Evolutionary conservation across 2,329 filamentous ascomycete species (phyloP).

Genomic region (Claviceps cyperi): DNA sequence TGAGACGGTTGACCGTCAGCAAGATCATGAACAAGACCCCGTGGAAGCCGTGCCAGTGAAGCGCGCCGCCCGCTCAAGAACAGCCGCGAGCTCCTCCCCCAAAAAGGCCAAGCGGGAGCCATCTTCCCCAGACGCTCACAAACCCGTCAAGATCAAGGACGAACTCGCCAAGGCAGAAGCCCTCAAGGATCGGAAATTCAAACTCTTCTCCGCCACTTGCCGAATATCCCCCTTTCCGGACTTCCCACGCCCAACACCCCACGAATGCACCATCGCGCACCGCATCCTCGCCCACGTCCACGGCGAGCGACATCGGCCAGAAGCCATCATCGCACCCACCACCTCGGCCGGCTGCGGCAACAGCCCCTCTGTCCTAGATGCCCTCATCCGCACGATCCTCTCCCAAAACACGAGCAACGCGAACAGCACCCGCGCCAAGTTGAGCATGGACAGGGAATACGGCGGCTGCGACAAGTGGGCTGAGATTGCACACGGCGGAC

Average conservation of each 20-base stretch:
- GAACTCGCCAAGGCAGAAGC: conserved; percentile 7
- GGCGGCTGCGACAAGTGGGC: conserved; percentile 29
- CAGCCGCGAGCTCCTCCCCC: background rate
- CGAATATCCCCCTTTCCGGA: conserved; percentile 49
- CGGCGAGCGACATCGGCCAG: conserved; percentile 47
- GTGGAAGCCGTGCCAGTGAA: background rate
- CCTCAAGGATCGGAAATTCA: conserved; percentile 28
- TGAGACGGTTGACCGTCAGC: background rate
- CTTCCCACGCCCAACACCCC: conserved; percentile 48
- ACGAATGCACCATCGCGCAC: conserved; percentile 56
- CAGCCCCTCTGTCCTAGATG: conserved; percentile 35
- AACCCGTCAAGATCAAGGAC: background rate
- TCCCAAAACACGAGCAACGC: conserved; percentile 37
- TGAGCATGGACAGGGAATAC: conserved; percentile 30
- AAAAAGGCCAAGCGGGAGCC: conserved; percentile 5
- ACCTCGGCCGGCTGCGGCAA: conserved; percentile 48
- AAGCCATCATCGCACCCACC: conserved; percentile 45
- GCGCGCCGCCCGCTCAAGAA: conserved; percentile 16
- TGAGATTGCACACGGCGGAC: conserved; percentile 25
- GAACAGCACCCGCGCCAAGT: conserved; percentile 46
- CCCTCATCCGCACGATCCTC: conserved; percentile 36
- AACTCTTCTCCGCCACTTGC: conserved; percentile 25
- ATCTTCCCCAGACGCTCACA: background rate
- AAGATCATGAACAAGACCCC: background rate
- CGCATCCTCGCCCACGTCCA: conserved; percentile 49